phyloP scores from a whole-genome alignment of 805 yeast species.

The Starmerella davenportii region DNA sequence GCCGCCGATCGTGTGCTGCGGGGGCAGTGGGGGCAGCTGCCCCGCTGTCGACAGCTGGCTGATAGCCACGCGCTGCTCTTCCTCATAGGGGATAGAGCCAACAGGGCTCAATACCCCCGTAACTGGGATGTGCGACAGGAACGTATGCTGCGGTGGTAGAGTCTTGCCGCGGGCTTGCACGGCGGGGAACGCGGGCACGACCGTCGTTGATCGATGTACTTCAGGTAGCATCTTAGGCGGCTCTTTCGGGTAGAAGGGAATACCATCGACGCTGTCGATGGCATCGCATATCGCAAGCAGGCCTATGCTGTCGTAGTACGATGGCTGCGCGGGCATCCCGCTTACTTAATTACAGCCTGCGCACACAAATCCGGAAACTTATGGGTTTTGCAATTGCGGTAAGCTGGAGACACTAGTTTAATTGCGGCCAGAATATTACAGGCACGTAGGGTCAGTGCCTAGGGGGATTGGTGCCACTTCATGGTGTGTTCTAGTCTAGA shows the following conservation, averaged over 20 bases:
- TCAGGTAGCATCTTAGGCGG: conserved; percentile 8
- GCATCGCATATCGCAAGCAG: conserved; percentile 27
- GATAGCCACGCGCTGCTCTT: conserved; percentile 15
- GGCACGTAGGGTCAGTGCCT: too few species aligned
- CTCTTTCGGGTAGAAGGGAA: conserved; percentile 16
- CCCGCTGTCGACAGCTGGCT: conserved; percentile 13
- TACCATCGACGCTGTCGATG: conserved; percentile 24
- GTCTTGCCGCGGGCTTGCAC: not conserved
- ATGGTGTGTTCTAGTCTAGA: too few species aligned
- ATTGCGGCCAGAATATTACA: too few species aligned
- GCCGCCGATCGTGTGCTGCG: conserved; percentile 12
- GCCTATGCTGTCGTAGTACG: conserved; percentile 26
- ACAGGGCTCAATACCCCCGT: conserved; percentile 13
- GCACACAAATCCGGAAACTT: too few species aligned
- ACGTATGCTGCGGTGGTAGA: conserved; percentile 13
- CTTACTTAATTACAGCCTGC: too few species aligned
- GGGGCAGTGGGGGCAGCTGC: conserved; percentile 10
- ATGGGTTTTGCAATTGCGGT: too few species aligned
- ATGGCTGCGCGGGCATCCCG: conserved; percentile 11
- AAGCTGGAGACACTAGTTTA: too few species aligned
- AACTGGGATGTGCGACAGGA: conserved; percentile 16
- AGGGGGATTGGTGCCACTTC: too few species aligned
- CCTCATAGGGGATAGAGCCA: conserved; percentile 14
- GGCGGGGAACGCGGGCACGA: conserved; percentile 4
- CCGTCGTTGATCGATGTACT: not conserved